Evolutionary conservation across 768 basidiomycete species (phyloP), one percentile per base, ranked within the genome.

Genomic region (Candolleomyces eurysporus): DNA sequence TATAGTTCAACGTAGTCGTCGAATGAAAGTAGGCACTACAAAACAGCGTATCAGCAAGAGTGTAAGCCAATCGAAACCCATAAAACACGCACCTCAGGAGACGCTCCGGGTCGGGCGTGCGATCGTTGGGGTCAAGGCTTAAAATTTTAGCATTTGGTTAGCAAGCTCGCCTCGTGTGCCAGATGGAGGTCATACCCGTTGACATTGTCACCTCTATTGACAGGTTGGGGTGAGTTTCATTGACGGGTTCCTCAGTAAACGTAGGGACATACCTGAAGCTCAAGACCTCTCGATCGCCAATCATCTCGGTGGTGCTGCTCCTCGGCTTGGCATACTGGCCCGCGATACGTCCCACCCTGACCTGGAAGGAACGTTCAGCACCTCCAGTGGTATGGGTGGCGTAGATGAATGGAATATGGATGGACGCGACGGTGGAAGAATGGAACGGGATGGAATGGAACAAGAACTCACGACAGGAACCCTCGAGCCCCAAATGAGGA

Each of bases 271-370:
- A 92, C 93, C 93, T 83, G 73, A 98, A 98, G 71, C 91, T 96
- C 55, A 89, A 74, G 0, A 98, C 90, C 65, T 93, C 85, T 36
- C 78, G 82, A 52, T 87, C 89, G 16, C 85, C 87, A 9, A 96
- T 80, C 61, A 81, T 85, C 73, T 99, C 96, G 13, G 83, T 92
- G 11, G 79, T 76, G 68, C 90, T 95, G 68, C 90, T 92, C 59
- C 96, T 82, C 1, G 96, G 97, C 72, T 96, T 97, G 16, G 96
- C 95, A 66, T 96, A 97, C 72, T 97, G 96, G 0, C 96, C 96
- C 0, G 96, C 97, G 63, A 98, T 98, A 11, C 97, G 85, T 6
- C 92, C 92, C 56, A 94, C 86, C 39, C 92, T 87, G 55, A 91
- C 82, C 90, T 91, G 61, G 5, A 48, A 2, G 49, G 14, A 43